Conservation (phyloP, 305 asterid genomes). For the Fraxinus nigra region DNA sequence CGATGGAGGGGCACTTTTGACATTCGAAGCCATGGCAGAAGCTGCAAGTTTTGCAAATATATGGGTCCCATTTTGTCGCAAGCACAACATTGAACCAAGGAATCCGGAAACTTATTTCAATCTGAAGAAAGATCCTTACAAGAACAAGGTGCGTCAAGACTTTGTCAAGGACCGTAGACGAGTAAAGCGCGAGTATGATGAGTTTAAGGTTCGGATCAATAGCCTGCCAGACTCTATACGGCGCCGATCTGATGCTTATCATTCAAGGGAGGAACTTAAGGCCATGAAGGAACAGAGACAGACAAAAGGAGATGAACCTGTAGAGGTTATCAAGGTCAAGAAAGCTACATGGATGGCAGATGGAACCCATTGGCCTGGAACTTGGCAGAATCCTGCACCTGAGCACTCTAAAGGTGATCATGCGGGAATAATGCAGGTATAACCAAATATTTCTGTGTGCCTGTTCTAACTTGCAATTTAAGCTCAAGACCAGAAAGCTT, state of each 20-base stretch:
- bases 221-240: conserved; percentile 67
- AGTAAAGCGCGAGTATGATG: conserved; percentile 80
- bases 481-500: not conserved
- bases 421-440: conserved; percentile 73
- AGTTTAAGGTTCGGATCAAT: conserved; percentile 76
- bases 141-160: conserved; percentile 59
- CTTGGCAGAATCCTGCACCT: conserved; percentile 51
- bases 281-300: conserved; percentile 56
- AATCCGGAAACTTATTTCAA: conserved; percentile 69
- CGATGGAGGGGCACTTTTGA: conserved; percentile 80
- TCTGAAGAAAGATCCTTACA: conserved; percentile 72
- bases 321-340: conserved; percentile 48
- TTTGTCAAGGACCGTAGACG: conserved; percentile 79
- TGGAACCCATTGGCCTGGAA: conserved; percentile 89
- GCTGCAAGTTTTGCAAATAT: conserved; percentile 69
- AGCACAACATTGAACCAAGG: conserved; percentile 69
- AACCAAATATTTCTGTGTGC: not conserved
- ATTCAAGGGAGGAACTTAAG: conserved; percentile 66
- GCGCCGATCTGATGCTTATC: conserved; percentile 66
- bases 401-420: conserved; percentile 75
- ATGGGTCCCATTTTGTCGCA: conserved; percentile 84
- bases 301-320: conserved; percentile 54
- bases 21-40: conserved; percentile 80
- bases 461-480: not conserved
- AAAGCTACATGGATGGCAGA: conserved; percentile 89